phyloP scores from a whole-genome alignment of 2,329 filamentous ascomycete species.

The Apiospora malaysiana region DNA sequence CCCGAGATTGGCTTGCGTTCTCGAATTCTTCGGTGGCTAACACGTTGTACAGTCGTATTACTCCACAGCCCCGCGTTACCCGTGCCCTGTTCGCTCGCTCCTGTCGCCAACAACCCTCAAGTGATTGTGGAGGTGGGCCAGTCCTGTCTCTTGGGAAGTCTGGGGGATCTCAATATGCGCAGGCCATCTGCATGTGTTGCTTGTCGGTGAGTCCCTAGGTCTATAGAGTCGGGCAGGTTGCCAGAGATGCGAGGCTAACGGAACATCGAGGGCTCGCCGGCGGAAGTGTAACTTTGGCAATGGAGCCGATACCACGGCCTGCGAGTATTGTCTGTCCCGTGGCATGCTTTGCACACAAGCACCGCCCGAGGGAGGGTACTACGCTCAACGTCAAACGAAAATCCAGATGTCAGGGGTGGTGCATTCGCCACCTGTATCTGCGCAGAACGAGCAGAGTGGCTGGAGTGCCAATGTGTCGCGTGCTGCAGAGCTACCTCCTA shows the following conservation, averaged over 20 bases:
- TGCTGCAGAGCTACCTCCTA: constrained; percentile 21
- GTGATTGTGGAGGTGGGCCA: background rate
- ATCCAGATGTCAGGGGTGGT: constrained; percentile 15
- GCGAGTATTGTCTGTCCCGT: constrained; percentile 25
- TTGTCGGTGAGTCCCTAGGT: constrained; percentile 19
- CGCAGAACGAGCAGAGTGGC: background rate
- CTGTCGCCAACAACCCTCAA: background rate
- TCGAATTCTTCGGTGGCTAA: background rate
- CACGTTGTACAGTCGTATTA: background rate
- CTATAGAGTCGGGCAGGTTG: background rate
- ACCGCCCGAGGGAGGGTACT: constrained; percentile 25
- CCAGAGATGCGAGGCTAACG: constrained; percentile 18
- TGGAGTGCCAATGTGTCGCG: background rate
- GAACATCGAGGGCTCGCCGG: constrained; percentile 21
- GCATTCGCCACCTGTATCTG: background rate
- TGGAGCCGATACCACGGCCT: background rate
- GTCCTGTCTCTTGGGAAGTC: background rate
- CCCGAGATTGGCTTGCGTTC: background rate
- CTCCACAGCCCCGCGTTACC: background rate
- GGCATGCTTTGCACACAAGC: constrained; percentile 23
- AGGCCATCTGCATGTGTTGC: constrained; percentile 24
- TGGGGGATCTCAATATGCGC: constrained; percentile 16
- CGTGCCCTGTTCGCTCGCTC: background rate
- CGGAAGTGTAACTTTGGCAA: constrained; percentile 22
- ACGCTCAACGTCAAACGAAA: constrained; percentile 20